Base-by-base conservation (phyloP, 73 alveolate species). In the Paramecium pentaurelia region DNA sequence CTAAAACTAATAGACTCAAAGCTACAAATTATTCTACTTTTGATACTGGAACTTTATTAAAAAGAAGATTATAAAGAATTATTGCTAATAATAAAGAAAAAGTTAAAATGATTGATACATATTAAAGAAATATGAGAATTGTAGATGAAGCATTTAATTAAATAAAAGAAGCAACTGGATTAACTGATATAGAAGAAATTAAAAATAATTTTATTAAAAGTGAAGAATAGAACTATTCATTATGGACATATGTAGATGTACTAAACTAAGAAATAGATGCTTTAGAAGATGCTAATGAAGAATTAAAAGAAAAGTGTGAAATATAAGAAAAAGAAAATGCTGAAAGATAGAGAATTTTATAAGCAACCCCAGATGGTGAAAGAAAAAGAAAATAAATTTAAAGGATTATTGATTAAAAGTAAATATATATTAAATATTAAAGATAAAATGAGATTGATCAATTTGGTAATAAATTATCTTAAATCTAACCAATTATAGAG, bases 121-220 rank as follows among this genome's bases (percentile, higher is more conserved):
- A 89, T 37, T 32, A 71, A 42, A 89, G 94, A 89, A 89, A 89
- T 49, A 89, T 89, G 94, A 89, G 92, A 45, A 89, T 89, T 25
- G 36, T 89, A 20, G 94, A 89, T 45, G 94, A 89, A 51, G 94
- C 94, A 47, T 89, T 89, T 47, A 89, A 89, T 36, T 49, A 89
- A 73, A 89, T 89, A 44, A 89, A 89, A 71, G 94, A 89, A 71
- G 88, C 94, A 2, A 89, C 94, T 45, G 94, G 94, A 51, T 71
- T 89, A 27, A 89, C 94, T 42, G 94, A 89, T 27, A 89, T 89
- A 2, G 91, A 47, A 5, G 94, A 89, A 89, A 89, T 89, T 3
- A 40, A 89, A 73, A 89, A 71, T 51, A 89, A 77, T 28, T 89
- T 89, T 40, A 89, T 71, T 4, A 89, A 89, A 71, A 60, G 89